phyloP scores from a whole-genome alignment of 352 stramenopile genomes.

The Bremia lactucae region DNA sequence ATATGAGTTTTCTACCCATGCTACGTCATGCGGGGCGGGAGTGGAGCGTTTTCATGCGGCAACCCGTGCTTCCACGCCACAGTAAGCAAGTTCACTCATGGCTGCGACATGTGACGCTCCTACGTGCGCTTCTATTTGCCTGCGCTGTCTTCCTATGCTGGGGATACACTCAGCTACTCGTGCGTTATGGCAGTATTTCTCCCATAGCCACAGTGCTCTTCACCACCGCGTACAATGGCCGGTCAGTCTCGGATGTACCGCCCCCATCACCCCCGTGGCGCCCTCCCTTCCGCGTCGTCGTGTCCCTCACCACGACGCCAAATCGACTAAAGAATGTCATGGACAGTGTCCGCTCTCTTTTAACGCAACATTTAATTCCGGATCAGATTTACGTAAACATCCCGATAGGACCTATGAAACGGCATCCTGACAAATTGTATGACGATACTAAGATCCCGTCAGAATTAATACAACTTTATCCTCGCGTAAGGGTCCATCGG shows the following conservation, averaged over 20 bases:
- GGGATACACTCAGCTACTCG: slow-evolving; percentile 52
- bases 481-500: slow-evolving; percentile 53
- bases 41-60: slow-evolving; percentile 47
- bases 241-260: slow-evolving; percentile 30
- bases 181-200: slow-evolving; percentile 71
- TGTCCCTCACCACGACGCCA: slow-evolving; percentile 71
- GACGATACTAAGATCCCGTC: slow-evolving; percentile 51
- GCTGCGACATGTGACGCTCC: slow-evolving; percentile 31
- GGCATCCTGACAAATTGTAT: slow-evolving; percentile 61
- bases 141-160: slow-evolving; percentile 24
- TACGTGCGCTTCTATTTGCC: slow-evolving; percentile 21
- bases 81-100: slow-evolving; percentile 21
- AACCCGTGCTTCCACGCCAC: slow-evolving; percentile 43
- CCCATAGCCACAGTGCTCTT: slow-evolving; percentile 51
- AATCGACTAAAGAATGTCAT: slow-evolving; percentile 67
- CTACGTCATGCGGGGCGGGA: slow-evolving; percentile 15
- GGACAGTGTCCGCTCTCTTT: slow-evolving; percentile 53
- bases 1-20: no score
- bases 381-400: slow-evolving; percentile 80
- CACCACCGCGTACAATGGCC: slow-evolving; percentile 46
- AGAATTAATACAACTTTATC: slow-evolving; percentile 31
- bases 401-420: slow-evolving; percentile 58
- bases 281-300: slow-evolving; percentile 65
- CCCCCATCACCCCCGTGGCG: slow-evolving; percentile 36
- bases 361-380: slow-evolving; percentile 42